A percentile compares a stretch with the other conserved stretches of the same genome.
These are phyloP conservation scores for Yarrowia sp. DNA, from an alignment of 805 yeast genomes.

Conservation along the genomic window DNA sequence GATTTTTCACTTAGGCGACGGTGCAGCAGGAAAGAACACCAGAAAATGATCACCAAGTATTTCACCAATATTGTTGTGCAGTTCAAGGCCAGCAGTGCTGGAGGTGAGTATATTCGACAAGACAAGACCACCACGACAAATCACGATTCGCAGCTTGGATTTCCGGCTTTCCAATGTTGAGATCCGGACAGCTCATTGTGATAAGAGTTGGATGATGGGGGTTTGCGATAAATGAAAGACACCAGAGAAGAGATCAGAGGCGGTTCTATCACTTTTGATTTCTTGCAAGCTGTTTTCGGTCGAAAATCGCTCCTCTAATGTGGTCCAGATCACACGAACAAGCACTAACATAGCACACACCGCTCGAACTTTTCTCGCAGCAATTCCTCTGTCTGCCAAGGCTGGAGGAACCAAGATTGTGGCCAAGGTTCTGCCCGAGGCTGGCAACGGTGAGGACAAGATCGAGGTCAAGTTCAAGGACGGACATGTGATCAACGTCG, in stretches of 20 bases:
- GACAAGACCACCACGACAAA: neutral
- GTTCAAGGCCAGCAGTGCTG: constrained; percentile 73
- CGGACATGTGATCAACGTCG: constrained; percentile 60
- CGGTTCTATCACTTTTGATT: no score
- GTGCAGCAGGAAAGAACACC: constrained; percentile 17
- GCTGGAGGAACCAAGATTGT: constrained; percentile 20
- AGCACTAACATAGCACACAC: constrained; percentile 24
- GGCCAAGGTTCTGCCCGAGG: constrained; percentile 23
- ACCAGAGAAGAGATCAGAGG: no score
- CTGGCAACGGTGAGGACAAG: constrained; percentile 22
- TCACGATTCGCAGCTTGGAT: no score
- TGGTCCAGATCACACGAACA: neutral
- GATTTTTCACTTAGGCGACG: constrained; percentile 20
- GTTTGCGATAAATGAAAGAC: no score
- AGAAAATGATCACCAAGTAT: constrained; percentile 81
- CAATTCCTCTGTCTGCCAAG: constrained; percentile 25
- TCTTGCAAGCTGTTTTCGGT: no score
- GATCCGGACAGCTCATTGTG: neutral
- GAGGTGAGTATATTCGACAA: constrained; percentile 44
- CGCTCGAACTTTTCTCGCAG: constrained; percentile 25
- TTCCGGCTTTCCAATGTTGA: neutral
- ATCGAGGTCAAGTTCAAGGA: constrained; percentile 45
- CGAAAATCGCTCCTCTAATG: neutral
- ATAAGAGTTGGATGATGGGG: neutral
- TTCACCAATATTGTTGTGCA: constrained; percentile 72